These are phyloP conservation scores for Grosmannia clavigera DNA, from an alignment of 2,329 filamentous ascomycete species.

Conservation along the genomic window DNA sequence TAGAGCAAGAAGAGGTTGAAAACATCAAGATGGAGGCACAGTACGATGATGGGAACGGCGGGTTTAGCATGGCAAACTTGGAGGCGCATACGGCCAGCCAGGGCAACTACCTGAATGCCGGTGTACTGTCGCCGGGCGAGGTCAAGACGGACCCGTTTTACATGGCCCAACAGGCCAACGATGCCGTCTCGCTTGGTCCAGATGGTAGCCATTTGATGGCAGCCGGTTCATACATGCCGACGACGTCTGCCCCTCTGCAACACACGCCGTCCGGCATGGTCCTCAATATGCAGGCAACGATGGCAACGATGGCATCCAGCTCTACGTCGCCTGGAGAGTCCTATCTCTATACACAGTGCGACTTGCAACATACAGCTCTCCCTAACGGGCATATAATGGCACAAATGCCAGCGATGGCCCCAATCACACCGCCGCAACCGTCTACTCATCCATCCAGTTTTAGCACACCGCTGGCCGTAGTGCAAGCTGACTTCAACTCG, in stretches of 20 bases:
- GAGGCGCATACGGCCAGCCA: not conserved
- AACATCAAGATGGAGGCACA: not conserved
- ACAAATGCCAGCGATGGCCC: constrained; percentile 1
- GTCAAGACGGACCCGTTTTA: not conserved
- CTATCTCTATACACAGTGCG: constrained; percentile 1
- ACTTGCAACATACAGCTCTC: not conserved
- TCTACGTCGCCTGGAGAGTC: not conserved
- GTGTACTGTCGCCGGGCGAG: not conserved
- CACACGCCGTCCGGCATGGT: not conserved
- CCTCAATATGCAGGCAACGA: not conserved
- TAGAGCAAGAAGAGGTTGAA: not conserved
- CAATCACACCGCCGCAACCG: constrained; percentile 10
- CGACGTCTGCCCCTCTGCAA: too few relatives aligned
- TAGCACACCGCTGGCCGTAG: constrained; percentile 28
- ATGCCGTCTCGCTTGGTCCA: not conserved
- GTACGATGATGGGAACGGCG: not conserved
- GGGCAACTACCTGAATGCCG: not conserved
- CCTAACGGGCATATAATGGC: not conserved
- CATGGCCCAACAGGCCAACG: not conserved
- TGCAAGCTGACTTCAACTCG: constrained; percentile 18
- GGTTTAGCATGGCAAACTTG: not conserved
- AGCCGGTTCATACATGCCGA: not conserved
- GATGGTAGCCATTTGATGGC: not conserved
- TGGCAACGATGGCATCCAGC: not conserved
- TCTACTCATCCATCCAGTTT: constrained; percentile 26